Conservation (phyloP, 2,329 filamentous ascomycete species). For the Calonectria ilicicola region DNA sequence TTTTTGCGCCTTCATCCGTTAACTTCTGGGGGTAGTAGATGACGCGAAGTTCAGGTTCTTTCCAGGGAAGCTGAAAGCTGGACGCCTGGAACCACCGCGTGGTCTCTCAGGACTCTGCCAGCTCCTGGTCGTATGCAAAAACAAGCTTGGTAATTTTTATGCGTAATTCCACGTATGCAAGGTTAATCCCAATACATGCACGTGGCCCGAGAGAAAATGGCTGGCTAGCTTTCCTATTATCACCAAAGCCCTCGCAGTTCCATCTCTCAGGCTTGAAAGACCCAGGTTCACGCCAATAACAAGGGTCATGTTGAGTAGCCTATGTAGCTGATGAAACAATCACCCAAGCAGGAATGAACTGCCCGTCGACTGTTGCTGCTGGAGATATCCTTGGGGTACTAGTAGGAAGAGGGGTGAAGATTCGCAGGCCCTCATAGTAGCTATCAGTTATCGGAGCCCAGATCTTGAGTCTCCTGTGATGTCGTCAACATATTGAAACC, state of each 20-base stretch:
- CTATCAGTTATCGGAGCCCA: constrained; percentile 22
- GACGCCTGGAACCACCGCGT: not conserved
- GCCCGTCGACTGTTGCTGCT: constrained; percentile 21
- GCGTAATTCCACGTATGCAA: not conserved
- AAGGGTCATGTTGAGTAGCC: not conserved
- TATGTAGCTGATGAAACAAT: constrained; percentile 22
- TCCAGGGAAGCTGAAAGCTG: not conserved
- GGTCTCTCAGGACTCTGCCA: not conserved
- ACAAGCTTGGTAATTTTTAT: not conserved
- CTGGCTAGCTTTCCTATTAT: constrained; percentile 1
- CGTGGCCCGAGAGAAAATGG: constrained; percentile 4
- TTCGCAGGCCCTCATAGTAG: constrained; percentile 26
- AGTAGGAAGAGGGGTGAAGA: constrained; percentile 19
- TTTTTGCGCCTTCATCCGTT: not conserved
- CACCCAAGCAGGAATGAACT: constrained; percentile 22
- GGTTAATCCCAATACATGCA: constrained; percentile 2
- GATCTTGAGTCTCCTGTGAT: constrained; percentile 22
- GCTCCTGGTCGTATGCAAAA: not conserved
- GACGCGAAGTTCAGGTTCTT: not conserved
- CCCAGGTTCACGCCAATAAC: constrained; percentile 7
- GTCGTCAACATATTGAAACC: not conserved
- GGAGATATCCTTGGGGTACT: constrained; percentile 17
- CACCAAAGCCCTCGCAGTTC: not conserved
- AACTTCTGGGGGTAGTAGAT: not conserved
- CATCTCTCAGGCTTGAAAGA: constrained; percentile 1